A percentile compares a stretch with the other conserved stretches of the same genome.
Evolutionary conservation across 495 filamentous ascomycete species (phyloP).

Genomic region (Lasiosphaeris hirsuta): DNA sequence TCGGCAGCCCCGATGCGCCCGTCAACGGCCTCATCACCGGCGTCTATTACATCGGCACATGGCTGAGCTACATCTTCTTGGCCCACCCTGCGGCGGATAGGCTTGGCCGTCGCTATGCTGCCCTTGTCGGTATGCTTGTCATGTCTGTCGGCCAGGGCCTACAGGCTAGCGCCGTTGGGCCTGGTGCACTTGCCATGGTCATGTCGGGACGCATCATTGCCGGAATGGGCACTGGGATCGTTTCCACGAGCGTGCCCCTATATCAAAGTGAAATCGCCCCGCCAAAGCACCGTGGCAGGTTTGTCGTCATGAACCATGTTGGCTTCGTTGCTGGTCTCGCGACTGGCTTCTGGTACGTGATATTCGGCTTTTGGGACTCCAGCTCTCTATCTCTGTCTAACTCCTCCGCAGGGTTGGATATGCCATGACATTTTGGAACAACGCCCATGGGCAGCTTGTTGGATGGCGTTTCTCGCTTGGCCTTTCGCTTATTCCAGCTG

Average conservation of each 20-base stretch:
- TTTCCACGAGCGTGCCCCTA: slow-evolving; percentile 54
- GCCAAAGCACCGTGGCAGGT: slow-evolving; percentile 48
- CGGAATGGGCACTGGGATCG: slow-evolving; percentile 48
- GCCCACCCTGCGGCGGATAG: slow-evolving; percentile 46
- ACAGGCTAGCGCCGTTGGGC: slow-evolving; percentile 39
- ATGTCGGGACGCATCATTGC: slow-evolving; percentile 50
- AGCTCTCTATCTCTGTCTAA: not conserved
- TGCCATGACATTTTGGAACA: slow-evolving; percentile 41
- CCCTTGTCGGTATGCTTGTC: slow-evolving; percentile 42
- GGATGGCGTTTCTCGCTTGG: slow-evolving; percentile 49
- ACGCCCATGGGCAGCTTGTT: slow-evolving; percentile 24
- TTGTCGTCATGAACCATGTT: slow-evolving; percentile 57
- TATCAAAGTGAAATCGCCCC: slow-evolving; percentile 58
- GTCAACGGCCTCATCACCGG: slow-evolving; percentile 51
- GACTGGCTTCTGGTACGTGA: slow-evolving; percentile 49
- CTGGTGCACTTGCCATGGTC: slow-evolving; percentile 48
- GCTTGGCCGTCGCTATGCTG: slow-evolving; percentile 50
- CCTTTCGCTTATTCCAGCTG: slow-evolving; percentile 42
- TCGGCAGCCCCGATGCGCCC: slow-evolving; percentile 41
- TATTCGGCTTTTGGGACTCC: not conserved
- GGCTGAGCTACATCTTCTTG: slow-evolving; percentile 52
- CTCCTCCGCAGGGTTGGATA: slow-evolving; percentile 40
- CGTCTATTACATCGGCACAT: slow-evolving; percentile 57
- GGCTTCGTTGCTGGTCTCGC: slow-evolving; percentile 53
- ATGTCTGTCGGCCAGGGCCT: slow-evolving; percentile 47